Conservation (phyloP, 2,329 filamentous ascomycete genomes). For the Diaporthe citri region DNA sequence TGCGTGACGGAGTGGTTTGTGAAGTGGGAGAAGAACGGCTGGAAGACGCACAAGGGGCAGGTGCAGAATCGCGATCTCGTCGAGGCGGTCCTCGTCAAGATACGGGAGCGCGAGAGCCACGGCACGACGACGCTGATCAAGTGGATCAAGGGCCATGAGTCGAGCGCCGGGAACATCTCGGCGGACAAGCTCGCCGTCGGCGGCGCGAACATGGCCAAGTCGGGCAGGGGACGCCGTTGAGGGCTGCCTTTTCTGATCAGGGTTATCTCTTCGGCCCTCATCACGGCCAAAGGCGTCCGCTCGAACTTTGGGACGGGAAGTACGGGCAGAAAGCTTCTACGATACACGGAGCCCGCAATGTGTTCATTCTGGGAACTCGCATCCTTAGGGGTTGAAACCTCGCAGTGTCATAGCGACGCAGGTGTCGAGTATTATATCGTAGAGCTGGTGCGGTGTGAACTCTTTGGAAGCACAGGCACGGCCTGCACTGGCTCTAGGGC, state of each 20-base stretch:
- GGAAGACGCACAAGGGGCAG: slow-evolving; percentile 79
- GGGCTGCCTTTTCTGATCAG: not conserved
- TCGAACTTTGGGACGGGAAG: not conserved
- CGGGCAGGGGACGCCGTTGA: slow-evolving; percentile 35
- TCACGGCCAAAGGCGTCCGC: not conserved
- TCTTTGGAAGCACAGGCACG: not conserved
- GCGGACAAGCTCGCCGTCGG: slow-evolving; percentile 84
- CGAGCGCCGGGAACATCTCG: slow-evolving; percentile 79
- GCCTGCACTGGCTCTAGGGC: not conserved
- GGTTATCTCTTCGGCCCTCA: not conserved
- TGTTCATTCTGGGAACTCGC: not conserved
- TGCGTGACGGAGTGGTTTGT: slow-evolving; percentile 88
- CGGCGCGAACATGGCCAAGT: slow-evolving; percentile 60
- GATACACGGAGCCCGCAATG: not conserved
- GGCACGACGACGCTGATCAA: slow-evolving; percentile 77
- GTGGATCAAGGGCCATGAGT: slow-evolving; percentile 91
- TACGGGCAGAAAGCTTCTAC: not conserved
- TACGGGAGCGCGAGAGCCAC: slow-evolving; percentile 74
- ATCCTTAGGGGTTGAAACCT: not conserved
- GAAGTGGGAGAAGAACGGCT: slow-evolving; percentile 81
- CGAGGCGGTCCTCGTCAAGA: slow-evolving; percentile 76
- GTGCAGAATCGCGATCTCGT: slow-evolving; percentile 93
- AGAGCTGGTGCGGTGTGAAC: not conserved
- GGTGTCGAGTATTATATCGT: not conserved
- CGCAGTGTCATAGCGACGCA: not conserved